These are phyloP conservation scores for Garcia nutans DNA, from an alignment of 345 rosid genomes.

Conservation along the genomic window DNA sequence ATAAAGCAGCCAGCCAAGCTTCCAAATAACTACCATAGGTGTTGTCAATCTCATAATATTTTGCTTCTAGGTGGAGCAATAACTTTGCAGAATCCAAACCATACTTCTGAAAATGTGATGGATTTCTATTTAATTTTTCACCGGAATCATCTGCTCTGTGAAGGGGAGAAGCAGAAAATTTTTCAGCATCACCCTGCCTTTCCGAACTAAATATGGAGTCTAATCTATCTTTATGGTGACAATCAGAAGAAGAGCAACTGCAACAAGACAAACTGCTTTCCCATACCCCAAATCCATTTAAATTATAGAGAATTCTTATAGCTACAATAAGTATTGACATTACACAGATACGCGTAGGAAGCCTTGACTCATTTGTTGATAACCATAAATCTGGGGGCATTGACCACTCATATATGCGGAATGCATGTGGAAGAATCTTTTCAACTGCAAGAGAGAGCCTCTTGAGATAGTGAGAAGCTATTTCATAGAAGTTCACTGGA, in stretches of 20 bases:
- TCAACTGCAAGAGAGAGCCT: constrained; percentile 52
- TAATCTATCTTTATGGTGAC: constrained; percentile 17
- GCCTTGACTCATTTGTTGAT: constrained; percentile 55
- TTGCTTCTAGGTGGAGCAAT: constrained; percentile 48
- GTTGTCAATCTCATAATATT: constrained; percentile 29
- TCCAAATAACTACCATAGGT: constrained; percentile 31
- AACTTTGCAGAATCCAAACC: constrained; percentile 45
- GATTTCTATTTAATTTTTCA: constrained; percentile 19
- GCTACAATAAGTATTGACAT: constrained; percentile 62
- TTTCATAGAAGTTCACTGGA: constrained; percentile 65
- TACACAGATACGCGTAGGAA: constrained; percentile 62
- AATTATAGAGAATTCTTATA: constrained; percentile 53
- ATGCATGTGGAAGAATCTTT: constrained; percentile 53
- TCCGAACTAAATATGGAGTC: constrained; percentile 16
- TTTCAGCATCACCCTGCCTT: constrained; percentile 18
- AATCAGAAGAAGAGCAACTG: constrained; percentile 15
- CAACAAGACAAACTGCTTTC: constrained; percentile 43
- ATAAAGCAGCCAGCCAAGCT: not conserved
- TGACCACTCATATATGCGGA: constrained; percentile 59
- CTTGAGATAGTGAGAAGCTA: constrained; percentile 57
- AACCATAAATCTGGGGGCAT: constrained; percentile 77
- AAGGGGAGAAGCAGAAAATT: constrained; percentile 24
- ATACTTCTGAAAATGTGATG: constrained; percentile 21
- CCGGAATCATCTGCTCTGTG: constrained; percentile 28
- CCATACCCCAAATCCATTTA: constrained; percentile 71